phyloP scores from a whole-genome alignment of 2,329 filamentous ascomycete species.

The Neopestalotiopsis sp. region DNA sequence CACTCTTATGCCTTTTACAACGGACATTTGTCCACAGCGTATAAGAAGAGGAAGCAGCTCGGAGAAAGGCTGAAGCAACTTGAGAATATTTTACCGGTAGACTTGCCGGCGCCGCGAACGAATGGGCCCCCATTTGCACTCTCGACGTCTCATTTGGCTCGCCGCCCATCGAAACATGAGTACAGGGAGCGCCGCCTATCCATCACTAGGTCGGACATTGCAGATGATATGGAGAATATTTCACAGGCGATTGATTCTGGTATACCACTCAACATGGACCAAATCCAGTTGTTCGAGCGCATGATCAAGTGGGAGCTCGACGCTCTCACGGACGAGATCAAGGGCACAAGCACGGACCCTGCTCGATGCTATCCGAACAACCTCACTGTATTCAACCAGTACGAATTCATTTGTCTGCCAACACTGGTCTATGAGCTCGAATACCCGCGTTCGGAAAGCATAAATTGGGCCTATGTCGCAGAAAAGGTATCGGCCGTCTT shows the following conservation, averaged over 20 bases:
- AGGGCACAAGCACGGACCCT: conserved; percentile 61
- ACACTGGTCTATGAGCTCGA: conserved; percentile 82
- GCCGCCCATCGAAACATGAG: conserved; percentile 45
- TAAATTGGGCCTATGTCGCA: conserved; percentile 76
- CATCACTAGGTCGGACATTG: conserved; percentile 36
- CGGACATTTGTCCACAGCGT: conserved; percentile 69
- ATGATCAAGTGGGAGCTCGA: conserved; percentile 72
- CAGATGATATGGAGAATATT: conserved; percentile 63
- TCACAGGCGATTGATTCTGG: conserved; percentile 66
- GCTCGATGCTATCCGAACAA: conserved; percentile 70
- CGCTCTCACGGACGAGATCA: conserved; percentile 67
- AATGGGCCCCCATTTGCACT: conserved; percentile 47
- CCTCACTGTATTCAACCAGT: conserved; percentile 67
- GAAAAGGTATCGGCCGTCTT: conserved; percentile 76
- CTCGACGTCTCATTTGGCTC: conserved; percentile 51
- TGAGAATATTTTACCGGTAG: conserved; percentile 54
- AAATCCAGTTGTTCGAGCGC: conserved; percentile 68
- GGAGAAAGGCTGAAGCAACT: conserved; percentile 60
- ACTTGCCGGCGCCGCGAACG: conserved; percentile 46
- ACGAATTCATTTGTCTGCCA: conserved; percentile 76
- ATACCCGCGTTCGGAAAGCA: conserved; percentile 71
- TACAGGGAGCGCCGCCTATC: conserved; percentile 50
- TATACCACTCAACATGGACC: conserved; percentile 63
- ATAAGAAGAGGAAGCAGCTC: conserved; percentile 55
- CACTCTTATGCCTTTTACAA: conserved; percentile 83